Conservation (phyloP, 2,329 filamentous ascomycete genomes). For the Apiospora marii region DNA sequence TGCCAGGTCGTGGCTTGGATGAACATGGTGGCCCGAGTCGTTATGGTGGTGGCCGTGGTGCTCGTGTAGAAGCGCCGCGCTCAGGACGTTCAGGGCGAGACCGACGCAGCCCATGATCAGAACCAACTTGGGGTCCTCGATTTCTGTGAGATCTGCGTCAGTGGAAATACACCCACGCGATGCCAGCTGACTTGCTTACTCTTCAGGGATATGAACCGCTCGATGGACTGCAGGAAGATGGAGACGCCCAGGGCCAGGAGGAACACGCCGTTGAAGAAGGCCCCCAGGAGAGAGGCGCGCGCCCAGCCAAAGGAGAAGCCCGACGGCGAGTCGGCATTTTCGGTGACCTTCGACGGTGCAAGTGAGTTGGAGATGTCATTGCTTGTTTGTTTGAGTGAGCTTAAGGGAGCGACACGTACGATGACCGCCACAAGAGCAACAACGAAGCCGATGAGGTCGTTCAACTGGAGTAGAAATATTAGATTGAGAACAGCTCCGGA, state of each 20-base stretch:
- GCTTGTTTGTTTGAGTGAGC: not conserved
- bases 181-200: slow-evolving; percentile 39
- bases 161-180: not conserved
- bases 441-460: slow-evolving; percentile 74
- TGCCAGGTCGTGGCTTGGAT: slow-evolving; percentile 29
- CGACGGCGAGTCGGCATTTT: slow-evolving; percentile 62
- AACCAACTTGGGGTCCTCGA: slow-evolving; percentile 71
- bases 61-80: slow-evolving; percentile 63
- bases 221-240: slow-evolving; percentile 76
- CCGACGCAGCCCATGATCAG: slow-evolving; percentile 75
- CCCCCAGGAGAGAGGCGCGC: slow-evolving; percentile 74
- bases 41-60: slow-evolving; percentile 40
- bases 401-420: no score
- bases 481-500: not conserved
- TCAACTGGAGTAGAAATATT: slow-evolving; percentile 50
- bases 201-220: slow-evolving; percentile 69
- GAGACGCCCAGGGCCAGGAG: slow-evolving; percentile 75
- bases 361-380: slow-evolving; percentile 29
- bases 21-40: slow-evolving; percentile 39
- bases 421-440: slow-evolving; percentile 71
- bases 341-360: slow-evolving; percentile 56
- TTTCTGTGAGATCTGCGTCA: slow-evolving; percentile 49
- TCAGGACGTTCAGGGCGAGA: slow-evolving; percentile 71
- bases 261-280: slow-evolving; percentile 84
- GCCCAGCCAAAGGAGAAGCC: slow-evolving; percentile 79